These are phyloP conservation scores for Fusarium udum DNA, from an alignment of 2,329 filamentous ascomycete genomes.

Conservation along the genomic window DNA sequence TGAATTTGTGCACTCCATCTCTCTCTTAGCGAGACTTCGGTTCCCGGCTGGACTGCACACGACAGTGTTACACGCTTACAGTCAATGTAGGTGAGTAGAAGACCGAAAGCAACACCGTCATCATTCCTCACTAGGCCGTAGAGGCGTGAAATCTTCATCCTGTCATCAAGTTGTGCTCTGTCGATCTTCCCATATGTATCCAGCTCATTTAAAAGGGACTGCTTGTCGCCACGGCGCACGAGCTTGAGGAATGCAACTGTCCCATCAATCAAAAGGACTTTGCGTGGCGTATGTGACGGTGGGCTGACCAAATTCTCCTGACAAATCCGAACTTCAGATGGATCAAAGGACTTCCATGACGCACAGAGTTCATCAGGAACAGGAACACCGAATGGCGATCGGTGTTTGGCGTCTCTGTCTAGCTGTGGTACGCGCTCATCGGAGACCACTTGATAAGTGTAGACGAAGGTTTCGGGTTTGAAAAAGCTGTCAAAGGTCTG, in stretches of 20 bases:
- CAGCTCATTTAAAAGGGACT: background rate
- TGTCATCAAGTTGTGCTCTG: background rate
- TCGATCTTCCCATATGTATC: background rate
- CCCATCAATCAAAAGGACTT: background rate
- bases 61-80: background rate
- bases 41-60: background rate
- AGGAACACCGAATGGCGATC: accelerated
- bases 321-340: background rate
- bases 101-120: background rate
- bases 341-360: background rate
- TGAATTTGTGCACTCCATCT: background rate
- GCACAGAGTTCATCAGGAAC: background rate
- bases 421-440: background rate
- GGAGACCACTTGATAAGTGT: background rate
- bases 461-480: accelerated
- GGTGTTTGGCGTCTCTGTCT: accelerated
- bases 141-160: background rate
- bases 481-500: background rate
- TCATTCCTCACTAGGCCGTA: background rate
- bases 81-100: background rate
- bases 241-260: background rate
- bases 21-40: background rate
- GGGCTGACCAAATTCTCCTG: accelerated
- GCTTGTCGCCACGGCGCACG: background rate
- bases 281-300: background rate